Evolutionary conservation across 192 early-diverging fungal species (phyloP), one percentile per base, ranked within the genome.

Genomic region (Phlyctochytrium arcticum): DNA sequence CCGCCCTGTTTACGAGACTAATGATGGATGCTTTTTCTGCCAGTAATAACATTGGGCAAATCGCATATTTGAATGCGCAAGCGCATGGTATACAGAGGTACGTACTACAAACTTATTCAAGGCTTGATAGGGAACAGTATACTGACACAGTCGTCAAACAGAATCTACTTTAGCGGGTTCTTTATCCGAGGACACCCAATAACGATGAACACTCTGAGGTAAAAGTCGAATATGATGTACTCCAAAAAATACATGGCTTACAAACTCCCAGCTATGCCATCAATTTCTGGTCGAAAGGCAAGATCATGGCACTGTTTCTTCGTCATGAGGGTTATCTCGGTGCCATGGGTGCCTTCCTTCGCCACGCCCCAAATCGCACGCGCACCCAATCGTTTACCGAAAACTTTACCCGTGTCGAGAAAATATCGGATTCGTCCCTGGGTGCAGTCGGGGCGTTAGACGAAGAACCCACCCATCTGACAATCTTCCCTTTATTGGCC

Each of bases 41-140:
- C 71, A 89, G 92, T 72, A 99, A 99, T 80, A 99, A 96, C 71
- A 92, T 99, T 82, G 95, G 96, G 8, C 96, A 99, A 73, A 97
- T 99, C 57, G 96, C 95, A 0, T 99, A 94, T 60, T 76, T 99
- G 56, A 97, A 97, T 67, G 96, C 96, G 6, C 87, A 93, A 68
- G 84, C 89, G 27, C 95, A 97, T 77, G 90, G 88, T 21, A 85
- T 97, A 57, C 80, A 82, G 62, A 36, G 77, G 55, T 70, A 51
- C 21, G 34, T n/a, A 21, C 19, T 24, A 19, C n/a, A 36, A n/a
- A 36, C n/a, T n/a, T n/a, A n/a, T n/a, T n/a, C n/a, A n/a, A n/a
- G n/a, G n/a, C n/a, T n/a, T n/a, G n/a, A n/a, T n/a, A n/a, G n/a
- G n/a, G n/a, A n/a, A n/a, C n/a, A n/a, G n/a, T n/a, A n/a, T n/a